These are phyloP conservation scores for Penicillium turbatum DNA, from an alignment of 495 filamentous ascomycete species.

Conservation along the genomic window DNA sequence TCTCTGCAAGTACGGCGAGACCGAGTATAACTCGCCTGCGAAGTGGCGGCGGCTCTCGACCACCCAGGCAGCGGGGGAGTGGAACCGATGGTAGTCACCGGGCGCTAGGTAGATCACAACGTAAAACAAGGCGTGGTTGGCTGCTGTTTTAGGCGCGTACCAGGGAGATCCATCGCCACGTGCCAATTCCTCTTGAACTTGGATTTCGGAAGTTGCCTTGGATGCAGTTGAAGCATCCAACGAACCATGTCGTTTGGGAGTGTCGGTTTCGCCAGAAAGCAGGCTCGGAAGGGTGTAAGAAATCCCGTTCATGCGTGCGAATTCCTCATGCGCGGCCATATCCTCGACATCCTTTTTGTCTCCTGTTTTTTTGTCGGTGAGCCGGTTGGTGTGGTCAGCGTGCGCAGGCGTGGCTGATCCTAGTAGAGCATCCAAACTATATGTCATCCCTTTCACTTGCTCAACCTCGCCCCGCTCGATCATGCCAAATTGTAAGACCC, in stretches of 20 bases:
- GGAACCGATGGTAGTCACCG: slow-evolving; percentile 98
- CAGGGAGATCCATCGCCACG: slow-evolving; percentile 64
- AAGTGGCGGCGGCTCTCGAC: slow-evolving; percentile 90
- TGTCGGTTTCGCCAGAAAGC: slow-evolving; percentile 62
- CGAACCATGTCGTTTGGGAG: slow-evolving; percentile 34
- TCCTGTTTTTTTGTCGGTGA: slow-evolving; percentile 27
- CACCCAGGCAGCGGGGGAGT: slow-evolving; percentile 91
- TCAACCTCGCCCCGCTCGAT: slow-evolving; percentile 95
- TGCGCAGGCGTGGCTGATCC: slow-evolving; percentile 55
- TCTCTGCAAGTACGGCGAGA: slow-evolving; percentile 89
- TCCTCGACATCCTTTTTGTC: slow-evolving; percentile 39
- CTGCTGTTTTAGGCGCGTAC: slow-evolving; percentile 65
- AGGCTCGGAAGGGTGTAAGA: slow-evolving; percentile 90
- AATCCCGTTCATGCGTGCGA: slow-evolving; percentile 93
- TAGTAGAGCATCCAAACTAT: slow-evolving; percentile 87
- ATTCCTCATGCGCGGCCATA: slow-evolving; percentile 78
- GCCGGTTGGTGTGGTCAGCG: slow-evolving; percentile 38
- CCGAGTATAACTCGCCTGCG: slow-evolving; percentile 90
- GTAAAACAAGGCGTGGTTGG: slow-evolving; percentile 74
- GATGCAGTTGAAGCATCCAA: slow-evolving; percentile 64
- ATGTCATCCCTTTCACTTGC: slow-evolving; percentile 98
- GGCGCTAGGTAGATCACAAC: slow-evolving; percentile 96
- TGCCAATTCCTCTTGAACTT: slow-evolving; percentile 81
- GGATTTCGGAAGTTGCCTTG: slow-evolving; percentile 63
- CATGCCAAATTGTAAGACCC: slow-evolving; percentile 83